These are phyloP conservation scores for Fistulinella cinereoalba DNA, from an alignment of 1,284 basidiomycete species.

Conservation along the genomic window DNA sequence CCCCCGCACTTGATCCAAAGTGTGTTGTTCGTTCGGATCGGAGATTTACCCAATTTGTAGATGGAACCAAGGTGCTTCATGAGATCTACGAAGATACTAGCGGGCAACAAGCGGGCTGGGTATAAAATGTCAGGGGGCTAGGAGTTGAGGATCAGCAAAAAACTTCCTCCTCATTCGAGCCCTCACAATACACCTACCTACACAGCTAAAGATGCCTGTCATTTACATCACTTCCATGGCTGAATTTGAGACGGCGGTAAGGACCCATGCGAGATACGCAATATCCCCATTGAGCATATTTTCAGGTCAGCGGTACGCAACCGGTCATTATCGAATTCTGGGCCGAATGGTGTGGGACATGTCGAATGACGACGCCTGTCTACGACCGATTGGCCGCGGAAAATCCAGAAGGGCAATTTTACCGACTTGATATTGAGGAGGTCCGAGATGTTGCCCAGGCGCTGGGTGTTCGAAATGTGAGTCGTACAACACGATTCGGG, in stretches of 20 bases:
- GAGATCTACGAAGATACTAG: conserved; percentile 12
- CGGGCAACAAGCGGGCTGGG: conserved; percentile 27
- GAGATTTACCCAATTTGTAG: conserved; percentile 20
- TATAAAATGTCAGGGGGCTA: conserved; percentile 24
- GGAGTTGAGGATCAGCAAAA: conserved; percentile 15
- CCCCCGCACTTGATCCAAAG: conserved; percentile 15
- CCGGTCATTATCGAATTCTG: conserved; percentile 77
- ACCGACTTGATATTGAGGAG: conserved; percentile 82
- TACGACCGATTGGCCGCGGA: conserved; percentile 68
- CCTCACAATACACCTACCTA: conserved; percentile 16
- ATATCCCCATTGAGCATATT: conserved; percentile 7
- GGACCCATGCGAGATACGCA: neutral
- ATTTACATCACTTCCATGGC: conserved; percentile 26
- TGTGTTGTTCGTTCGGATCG: conserved; percentile 17
- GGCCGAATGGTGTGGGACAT: conserved; percentile 70
- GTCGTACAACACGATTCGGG: conserved; percentile 22
- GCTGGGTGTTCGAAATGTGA: conserved; percentile 69
- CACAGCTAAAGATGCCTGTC: conserved; percentile 20
- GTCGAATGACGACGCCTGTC: conserved; percentile 75
- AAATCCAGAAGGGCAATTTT: conserved; percentile 47
- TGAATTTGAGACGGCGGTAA: conserved; percentile 25
- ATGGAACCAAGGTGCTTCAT: conserved; percentile 20
- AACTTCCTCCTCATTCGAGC: conserved; percentile 11
- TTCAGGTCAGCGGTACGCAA: conserved; percentile 58
- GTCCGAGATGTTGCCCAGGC: conserved; percentile 54